Evolutionary conservation across 768 basidiomycete species (phyloP), one percentile per base, ranked within the genome.

Genomic region (Leccinellum rugosiceps): DNA sequence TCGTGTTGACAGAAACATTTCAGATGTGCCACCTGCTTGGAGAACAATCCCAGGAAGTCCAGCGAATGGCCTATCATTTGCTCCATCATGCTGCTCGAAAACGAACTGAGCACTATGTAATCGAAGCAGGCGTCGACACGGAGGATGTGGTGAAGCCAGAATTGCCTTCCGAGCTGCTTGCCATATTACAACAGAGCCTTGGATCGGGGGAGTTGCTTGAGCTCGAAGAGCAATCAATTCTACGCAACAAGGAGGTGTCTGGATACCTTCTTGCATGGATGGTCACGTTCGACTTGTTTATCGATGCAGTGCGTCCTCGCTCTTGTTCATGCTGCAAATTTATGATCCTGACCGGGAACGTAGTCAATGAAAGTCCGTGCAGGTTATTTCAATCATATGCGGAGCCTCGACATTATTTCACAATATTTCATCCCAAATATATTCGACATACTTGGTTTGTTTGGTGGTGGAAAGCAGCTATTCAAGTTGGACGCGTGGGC

Each of bases 331-430:
- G 14, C 25, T 30, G n/a, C 14, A 23, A 9, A 15, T 14, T 15
- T 4, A n/a, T 9, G 43, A 21, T 56, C 21, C 55, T 61, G 28
- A 64, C 21, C 53, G 23, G 1, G 23, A 41, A 28, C 10, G 3
- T 65, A 98, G 94, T 96, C 95, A 0, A 80, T 92, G 63, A 92
- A 88, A 77, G 87, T 98, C 47, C 84, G 90, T 61, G 81, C 87
- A 15, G 82, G 81, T 58, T 98, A 96, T 68, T 84, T 92, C 54
- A 93, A 92, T 56, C 93, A 97, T 64, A 76, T 98, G 31, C 83
- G 91, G 34, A 84, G 81, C 51, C 70, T 83, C 7, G 82, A 84
- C 47, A 72, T 95, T n/a, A 74, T 98, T 25, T 70, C 76, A 6
- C 74, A 74, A 8, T 71, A 78, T 53, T 84, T 98, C 57, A 80